Conservation (phyloP, 352 stramenopile species). For the Phytophthora sp. region DNA sequence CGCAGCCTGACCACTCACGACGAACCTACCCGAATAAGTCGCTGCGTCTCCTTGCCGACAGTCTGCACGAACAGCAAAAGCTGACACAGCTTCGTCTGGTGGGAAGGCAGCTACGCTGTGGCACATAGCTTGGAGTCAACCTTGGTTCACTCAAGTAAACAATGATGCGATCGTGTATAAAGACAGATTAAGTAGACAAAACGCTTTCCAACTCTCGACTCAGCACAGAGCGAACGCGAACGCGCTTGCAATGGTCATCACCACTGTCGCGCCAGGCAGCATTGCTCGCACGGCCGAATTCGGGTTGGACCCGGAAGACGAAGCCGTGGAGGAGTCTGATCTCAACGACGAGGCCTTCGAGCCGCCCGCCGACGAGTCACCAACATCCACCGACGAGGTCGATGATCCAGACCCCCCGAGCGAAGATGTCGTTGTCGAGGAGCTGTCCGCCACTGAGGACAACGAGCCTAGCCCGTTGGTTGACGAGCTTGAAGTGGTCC, state of each 20-base stretch:
- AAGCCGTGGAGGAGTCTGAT: slow-evolving; percentile 17
- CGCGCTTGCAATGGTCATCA: slow-evolving; percentile 9
- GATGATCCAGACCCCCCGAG: slow-evolving; percentile 1
- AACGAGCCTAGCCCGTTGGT: neutral
- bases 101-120: too few relatives aligned
- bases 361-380: slow-evolving; percentile 10
- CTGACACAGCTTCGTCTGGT: too few relatives aligned
- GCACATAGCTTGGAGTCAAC: too few relatives aligned
- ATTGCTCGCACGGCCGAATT: slow-evolving; percentile 7
- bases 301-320: slow-evolving; percentile 6
- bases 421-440: slow-evolving; percentile 1
- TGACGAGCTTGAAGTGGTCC: slow-evolving; percentile 11
- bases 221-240: slow-evolving; percentile 15
- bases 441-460: slow-evolving; percentile 7
- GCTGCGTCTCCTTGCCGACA: too few relatives aligned
- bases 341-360: slow-evolving; percentile 10
- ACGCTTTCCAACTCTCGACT: neutral
- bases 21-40: too few relatives aligned
- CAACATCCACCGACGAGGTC: slow-evolving; percentile 18
- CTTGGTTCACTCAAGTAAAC: too few relatives aligned
- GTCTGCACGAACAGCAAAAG: too few relatives aligned
- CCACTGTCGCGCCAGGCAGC: neutral
- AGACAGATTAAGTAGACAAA: too few relatives aligned
- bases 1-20: too few relatives aligned
- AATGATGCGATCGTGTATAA: too few relatives aligned